A percentile compares a stretch with the other conserved stretches of the same genome.
These are phyloP conservation scores for Hypoxylon rickii DNA, from an alignment of 495 filamentous ascomycete genomes.

Conservation along the genomic window DNA sequence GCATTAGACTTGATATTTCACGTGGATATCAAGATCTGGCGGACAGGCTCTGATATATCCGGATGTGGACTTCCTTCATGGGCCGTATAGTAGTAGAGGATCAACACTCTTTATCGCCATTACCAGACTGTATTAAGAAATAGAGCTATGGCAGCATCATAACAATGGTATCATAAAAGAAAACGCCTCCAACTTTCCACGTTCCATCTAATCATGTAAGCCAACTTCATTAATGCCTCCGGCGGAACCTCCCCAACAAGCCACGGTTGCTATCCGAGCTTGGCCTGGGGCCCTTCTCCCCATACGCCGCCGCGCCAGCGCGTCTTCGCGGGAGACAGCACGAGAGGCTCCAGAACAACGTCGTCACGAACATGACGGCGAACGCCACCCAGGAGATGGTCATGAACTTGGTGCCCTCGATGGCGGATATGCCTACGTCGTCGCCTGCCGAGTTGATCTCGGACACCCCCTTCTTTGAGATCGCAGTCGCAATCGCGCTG, in stretches of 20 bases:
- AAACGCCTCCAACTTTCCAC: background rate
- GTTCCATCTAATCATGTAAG: background rate
- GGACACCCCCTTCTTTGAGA: slow-evolving; percentile 35
- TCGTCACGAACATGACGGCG: slow-evolving; percentile 62
- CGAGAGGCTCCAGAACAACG: slow-evolving; percentile 56
- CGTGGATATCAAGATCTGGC: too few species aligned
- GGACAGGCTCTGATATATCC: too few species aligned
- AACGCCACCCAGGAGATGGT: slow-evolving; percentile 67
- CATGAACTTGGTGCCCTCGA: slow-evolving; percentile 40
- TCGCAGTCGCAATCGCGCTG: slow-evolving; percentile 39
- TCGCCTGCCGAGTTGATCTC: slow-evolving; percentile 41
- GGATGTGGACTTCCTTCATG: too few species aligned
- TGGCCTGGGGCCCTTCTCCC: slow-evolving; percentile 9
- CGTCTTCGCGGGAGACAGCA: slow-evolving; percentile 58
- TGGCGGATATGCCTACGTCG: slow-evolving; percentile 40
- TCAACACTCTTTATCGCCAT: background rate
- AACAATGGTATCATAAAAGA: too few species aligned
- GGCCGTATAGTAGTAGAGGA: too few species aligned
- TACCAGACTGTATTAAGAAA: too few species aligned
- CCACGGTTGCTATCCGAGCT: slow-evolving; percentile 23
- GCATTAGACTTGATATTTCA: too few species aligned
- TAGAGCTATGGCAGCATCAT: background rate
- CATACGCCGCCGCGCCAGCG: slow-evolving; percentile 47
- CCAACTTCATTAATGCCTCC: slow-evolving; percentile 1
- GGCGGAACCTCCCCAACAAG: slow-evolving; percentile 17